Evolutionary conservation across 1,284 basidiomycete genomes (phyloP).

Genomic region (Ceratorhiza oryzae-sativae): DNA sequence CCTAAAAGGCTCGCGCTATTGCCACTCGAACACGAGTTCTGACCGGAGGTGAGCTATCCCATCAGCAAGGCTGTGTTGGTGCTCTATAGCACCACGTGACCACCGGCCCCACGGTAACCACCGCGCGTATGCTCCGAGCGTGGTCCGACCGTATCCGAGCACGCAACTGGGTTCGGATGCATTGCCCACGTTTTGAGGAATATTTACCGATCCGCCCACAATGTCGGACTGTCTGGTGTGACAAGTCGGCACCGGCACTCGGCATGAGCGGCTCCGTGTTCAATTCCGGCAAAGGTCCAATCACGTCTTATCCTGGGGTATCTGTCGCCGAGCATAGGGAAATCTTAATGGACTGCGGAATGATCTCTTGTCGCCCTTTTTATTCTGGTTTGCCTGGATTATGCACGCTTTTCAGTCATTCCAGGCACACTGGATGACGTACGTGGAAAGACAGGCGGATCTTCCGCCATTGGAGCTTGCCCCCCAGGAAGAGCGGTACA

Average conservation of each 20-base stretch:
- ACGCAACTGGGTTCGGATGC: not conserved
- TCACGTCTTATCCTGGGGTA: not conserved
- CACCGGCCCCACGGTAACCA: not conserved
- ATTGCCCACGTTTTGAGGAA: not conserved
- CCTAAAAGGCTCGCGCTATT: not conserved
- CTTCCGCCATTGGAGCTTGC: too few relatives aligned
- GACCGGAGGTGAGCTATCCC: not conserved
- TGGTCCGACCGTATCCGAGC: not conserved
- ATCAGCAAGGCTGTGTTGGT: not conserved
- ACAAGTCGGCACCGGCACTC: not conserved
- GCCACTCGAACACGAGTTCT: slow-evolving; percentile 4
- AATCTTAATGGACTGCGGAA: too few relatives aligned
- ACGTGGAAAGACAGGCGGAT: too few relatives aligned
- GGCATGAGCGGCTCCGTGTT: not conserved
- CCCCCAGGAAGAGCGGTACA: too few relatives aligned
- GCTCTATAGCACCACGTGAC: not conserved
- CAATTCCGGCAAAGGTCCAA: not conserved
- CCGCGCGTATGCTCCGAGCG: not conserved
- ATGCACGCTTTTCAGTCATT: too few relatives aligned
- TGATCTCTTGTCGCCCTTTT: too few relatives aligned
- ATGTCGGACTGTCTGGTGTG: too few relatives aligned
- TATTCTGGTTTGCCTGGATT: too few relatives aligned
- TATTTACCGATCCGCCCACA: too few relatives aligned
- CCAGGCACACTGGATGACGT: too few relatives aligned
- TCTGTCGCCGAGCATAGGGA: too few relatives aligned